These are phyloP conservation scores for Macrophomina pseudophaseolina DNA, from an alignment of 2,329 filamentous ascomycete species.

Conservation along the genomic window DNA sequence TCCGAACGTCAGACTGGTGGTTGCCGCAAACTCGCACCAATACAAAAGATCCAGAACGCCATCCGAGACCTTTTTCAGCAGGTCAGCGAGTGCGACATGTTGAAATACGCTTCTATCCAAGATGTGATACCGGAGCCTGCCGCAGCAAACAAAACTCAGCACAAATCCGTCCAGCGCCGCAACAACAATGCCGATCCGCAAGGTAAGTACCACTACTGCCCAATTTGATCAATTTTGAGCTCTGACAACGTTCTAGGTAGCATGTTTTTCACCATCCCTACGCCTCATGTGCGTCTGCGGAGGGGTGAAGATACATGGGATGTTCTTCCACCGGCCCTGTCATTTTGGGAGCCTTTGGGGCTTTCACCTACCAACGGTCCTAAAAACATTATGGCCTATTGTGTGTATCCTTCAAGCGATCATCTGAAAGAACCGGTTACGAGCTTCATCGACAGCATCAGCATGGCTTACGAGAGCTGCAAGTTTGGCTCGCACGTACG, in stretches of 20 bases:
- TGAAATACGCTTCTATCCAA: slow-evolving; percentile 46
- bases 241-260: neutral
- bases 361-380: slow-evolving; percentile 71
- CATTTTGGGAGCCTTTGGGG: slow-evolving; percentile 83
- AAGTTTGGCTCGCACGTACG: slow-evolving; percentile 70
- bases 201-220: neutral
- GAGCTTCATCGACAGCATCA: slow-evolving; percentile 70
- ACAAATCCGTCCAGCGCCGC: slow-evolving; percentile 39
- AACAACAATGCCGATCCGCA: slow-evolving; percentile 34
- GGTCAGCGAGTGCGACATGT: slow-evolving; percentile 39
- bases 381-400: slow-evolving; percentile 74
- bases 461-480: slow-evolving; percentile 73
- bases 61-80: slow-evolving; percentile 39
- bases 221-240: neutral
- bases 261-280: slow-evolving; percentile 41
- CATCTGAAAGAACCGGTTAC: slow-evolving; percentile 66
- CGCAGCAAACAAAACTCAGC: slow-evolving; percentile 37
- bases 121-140: slow-evolving; percentile 44
- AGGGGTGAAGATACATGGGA: slow-evolving; percentile 73
- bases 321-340: slow-evolving; percentile 73
- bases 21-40: neutral
- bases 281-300: slow-evolving; percentile 74
- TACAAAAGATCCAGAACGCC: slow-evolving; percentile 14
- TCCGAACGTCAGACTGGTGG: neutral
- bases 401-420: slow-evolving; percentile 70